Conservation (phyloP, 371 early-diverging fungal genomes). For the Caulochytrium protostelioides region DNA sequence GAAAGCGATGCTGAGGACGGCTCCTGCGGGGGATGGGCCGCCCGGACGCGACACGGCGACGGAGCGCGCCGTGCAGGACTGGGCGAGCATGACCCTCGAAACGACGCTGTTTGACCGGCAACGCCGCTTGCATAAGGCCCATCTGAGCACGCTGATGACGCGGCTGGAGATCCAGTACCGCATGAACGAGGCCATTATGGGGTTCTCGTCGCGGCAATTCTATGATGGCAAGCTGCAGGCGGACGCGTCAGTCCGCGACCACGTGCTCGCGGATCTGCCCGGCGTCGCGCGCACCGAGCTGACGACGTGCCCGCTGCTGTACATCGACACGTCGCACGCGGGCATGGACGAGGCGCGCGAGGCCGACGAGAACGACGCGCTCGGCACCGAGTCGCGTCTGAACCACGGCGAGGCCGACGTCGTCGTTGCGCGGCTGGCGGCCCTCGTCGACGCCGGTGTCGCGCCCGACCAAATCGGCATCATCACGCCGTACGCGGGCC, state of each 20-base stretch:
- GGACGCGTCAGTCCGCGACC: conserved; percentile 36
- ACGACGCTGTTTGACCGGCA: conserved; percentile 50
- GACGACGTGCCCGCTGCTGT: conserved; percentile 34
- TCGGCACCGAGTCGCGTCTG: conserved; percentile 5
- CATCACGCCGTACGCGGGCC: conserved; percentile 68
- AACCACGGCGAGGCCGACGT: conserved; percentile 56
- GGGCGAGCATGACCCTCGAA: conserved; percentile 16
- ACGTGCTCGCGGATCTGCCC: conserved; percentile 39
- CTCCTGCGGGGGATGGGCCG: not conserved
- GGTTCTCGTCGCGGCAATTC: conserved; percentile 37
- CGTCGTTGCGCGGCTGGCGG: conserved; percentile 34
- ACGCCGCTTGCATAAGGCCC: conserved; percentile 28
- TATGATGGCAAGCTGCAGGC: conserved; percentile 32
- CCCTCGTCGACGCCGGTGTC: conserved; percentile 42
- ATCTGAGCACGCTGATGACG: conserved; percentile 32
- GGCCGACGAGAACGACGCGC: conserved; percentile 3
- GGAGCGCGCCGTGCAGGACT: no score
- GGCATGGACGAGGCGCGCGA: conserved; percentile 35
- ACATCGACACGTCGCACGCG: conserved; percentile 53
- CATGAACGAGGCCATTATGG: conserved; percentile 62
- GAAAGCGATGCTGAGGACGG: not conserved
- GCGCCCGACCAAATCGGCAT: conserved; percentile 44
- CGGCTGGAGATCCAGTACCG: conserved; percentile 70
- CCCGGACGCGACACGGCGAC: not conserved
- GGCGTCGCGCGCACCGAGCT: conserved; percentile 32